These are phyloP conservation scores for Fusarium sp. DNA, from an alignment of 2,329 filamentous ascomycete species.

Conservation along the genomic window DNA sequence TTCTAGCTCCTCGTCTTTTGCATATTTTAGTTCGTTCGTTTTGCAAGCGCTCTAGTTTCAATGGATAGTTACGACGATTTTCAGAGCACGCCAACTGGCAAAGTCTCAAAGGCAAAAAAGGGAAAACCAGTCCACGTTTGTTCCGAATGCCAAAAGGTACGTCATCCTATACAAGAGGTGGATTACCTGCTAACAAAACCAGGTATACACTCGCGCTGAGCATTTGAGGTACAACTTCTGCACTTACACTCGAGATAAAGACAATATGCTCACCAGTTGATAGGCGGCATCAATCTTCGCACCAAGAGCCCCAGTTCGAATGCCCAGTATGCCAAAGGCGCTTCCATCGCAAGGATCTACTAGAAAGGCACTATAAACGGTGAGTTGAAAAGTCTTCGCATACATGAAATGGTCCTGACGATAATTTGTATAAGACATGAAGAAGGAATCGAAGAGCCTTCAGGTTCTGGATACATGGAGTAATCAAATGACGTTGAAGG, in stretches of 20 bases:
- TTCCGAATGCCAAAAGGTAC: conserved; percentile 4
- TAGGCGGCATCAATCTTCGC: conserved; percentile 6
- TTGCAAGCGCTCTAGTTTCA: not conserved
- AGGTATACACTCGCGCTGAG: conserved; percentile 12
- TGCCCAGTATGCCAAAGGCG: conserved; percentile 7
- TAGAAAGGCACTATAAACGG: conserved; percentile 17
- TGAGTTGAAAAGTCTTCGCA: not conserved
- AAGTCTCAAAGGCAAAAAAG: conserved; percentile 11
- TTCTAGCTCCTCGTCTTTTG: not conserved
- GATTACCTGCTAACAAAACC: not conserved
- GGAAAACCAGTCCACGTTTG: conserved; percentile 13
- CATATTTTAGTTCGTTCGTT: not conserved
- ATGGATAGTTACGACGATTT: not conserved
- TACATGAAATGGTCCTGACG: not conserved
- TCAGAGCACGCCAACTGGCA: conserved; percentile 4
- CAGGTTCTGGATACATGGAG: not conserved
- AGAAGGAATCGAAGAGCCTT: not conserved
- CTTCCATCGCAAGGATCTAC: conserved; percentile 1
- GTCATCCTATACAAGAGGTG: rapidly evolving
- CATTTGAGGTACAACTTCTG: not conserved
- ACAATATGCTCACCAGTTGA: not conserved
- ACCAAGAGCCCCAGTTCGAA: conserved; percentile 7
- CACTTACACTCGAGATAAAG: not conserved
- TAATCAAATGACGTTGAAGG: not conserved
- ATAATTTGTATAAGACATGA: not conserved